Evolutionary conservation across 2,329 filamentous ascomycete species (phyloP), one percentile per base, ranked within the genome.

Genomic region (Stenocarpella maydis): DNA sequence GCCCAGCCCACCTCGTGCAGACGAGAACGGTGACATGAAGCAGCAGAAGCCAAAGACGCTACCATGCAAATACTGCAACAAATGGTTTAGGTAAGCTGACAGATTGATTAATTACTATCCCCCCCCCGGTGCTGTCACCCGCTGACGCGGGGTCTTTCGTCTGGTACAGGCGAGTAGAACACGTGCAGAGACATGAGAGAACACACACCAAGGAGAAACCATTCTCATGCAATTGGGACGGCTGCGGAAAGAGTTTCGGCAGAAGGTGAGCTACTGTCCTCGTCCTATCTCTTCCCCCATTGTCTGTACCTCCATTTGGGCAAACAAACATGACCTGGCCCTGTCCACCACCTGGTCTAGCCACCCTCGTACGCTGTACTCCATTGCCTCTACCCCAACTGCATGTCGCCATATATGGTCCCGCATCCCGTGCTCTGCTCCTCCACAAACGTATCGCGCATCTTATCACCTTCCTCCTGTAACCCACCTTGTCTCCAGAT

Each of bases 151-250:
- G 73, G 37, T 69, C 24, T 12, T 24, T 43, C 77, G n/a, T 77
- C 71, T 76, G 75, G 73, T 78, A 78, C 79, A 89, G 87, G 77
- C 87, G 88, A 74, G 87, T 90, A 73, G 88, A 90, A 78, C 88
- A 90, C 78, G 86, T 90, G 65, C 87, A 90, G 78, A 83, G 88
- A 76, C 88, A 90, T 77, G 87, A 89, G 78, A 84, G 87, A 72
- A 89, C 87, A 41, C 88, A 90, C 78, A 90, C 88, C 73, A 90
- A 90, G 75, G 88, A 90, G 79, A 90, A 90, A 77, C 88, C 88
- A 10, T 90, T 90, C 76, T 83, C 85, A 63, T 90, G 88, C 74
- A 81, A 75, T 71, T 88, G 87, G 85, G 83, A 84, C 75, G 83
- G 85, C 50, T 90, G 88, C 78, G 87, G 87, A 60, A 89, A 89